These are phyloP conservation scores for Chromera velia DNA, from an alignment of 73 alveolate species.

Conservation along the genomic window DNA sequence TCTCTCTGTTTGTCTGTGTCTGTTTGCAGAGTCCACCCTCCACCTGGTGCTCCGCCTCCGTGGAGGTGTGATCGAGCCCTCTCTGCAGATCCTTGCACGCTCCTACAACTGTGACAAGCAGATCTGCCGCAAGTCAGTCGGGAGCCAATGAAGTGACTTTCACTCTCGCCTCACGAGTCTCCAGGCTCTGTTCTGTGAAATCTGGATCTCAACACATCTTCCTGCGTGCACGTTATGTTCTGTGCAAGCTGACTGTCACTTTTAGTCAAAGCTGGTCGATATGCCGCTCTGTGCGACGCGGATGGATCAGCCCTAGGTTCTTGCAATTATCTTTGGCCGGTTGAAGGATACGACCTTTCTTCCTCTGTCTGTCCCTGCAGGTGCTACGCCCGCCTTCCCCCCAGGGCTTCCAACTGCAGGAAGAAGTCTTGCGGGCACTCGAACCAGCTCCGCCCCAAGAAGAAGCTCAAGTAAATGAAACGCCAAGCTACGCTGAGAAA, in stretches of 20 bases:
- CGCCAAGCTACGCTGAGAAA: no score
- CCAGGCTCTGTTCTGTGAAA: no score
- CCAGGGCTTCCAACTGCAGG: constrained; percentile 93
- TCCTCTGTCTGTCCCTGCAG: background rate
- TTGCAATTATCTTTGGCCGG: no score
- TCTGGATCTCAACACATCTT: no score
- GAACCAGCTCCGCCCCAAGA: constrained; percentile 91
- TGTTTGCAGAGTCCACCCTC: constrained; percentile 68
- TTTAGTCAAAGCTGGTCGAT: no score
- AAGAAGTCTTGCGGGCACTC: constrained; percentile 94
- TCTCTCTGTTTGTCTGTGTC: no score
- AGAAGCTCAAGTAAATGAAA: constrained; percentile 77
- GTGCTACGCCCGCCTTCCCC: constrained; percentile 61
- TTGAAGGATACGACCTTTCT: background rate
- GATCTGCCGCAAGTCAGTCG: constrained; percentile 77
- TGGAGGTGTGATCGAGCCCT: constrained; percentile 76
- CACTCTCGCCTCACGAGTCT: no score
- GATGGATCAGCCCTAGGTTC: background rate
- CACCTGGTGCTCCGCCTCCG: constrained; percentile 71
- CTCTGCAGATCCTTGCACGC: constrained; percentile 74
- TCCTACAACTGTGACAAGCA: constrained; percentile 75
- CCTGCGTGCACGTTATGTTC: no score
- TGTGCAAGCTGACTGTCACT: no score
- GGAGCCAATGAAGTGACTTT: no score
- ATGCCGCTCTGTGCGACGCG: background rate